Base-by-base conservation (phyloP, 106 monocot species). In the Dendrobium catenatum region DNA sequence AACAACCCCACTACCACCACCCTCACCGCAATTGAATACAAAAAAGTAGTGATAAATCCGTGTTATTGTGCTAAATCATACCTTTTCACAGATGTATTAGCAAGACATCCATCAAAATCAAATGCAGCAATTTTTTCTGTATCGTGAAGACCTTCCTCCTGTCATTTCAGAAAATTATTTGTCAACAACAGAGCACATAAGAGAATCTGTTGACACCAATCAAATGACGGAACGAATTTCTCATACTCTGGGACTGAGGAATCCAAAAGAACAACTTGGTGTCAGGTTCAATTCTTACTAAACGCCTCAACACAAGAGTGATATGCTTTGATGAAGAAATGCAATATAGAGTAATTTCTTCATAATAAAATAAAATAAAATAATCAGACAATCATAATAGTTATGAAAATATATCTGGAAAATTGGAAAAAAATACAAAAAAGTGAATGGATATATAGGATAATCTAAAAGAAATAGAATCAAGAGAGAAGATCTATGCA, bases 21-120 rank as follows among this genome's bases (percentile, higher is more conserved):
- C 22, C 0, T 5, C 61, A 22, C 37, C 3, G 0, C 37, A 37
- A 37, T 2, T 37, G 37, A 37, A 37, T 37, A 37, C 37, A 37
- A 37, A 55, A 55, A 15, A 70, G 2, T 15, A 37, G 37, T 33
- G 70, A 15, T 70, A 70, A 70, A 33, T 33, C 31, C 13, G 70
- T 70, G 70, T 10, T 70, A 37, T 15, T 70, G 33, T 70, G 37
- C 8, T 3, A 70, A 16, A 16, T n/a, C 19, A 56, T 89, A 96
- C 94, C 86, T 90, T 89, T 85, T 92, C 47, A 97, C 89, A 76
- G 87, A 88, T 54, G 96, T 97, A 64, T 94, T 97, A 5, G 70
- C 94, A 59, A 97, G 94, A 59, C 94, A 97, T 9, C 94, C 94
- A 90, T 97, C 96, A 94, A 94, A 97, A 87, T 97, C 96, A 89